A percentile compares a stretch with the other conserved stretches of the same genome.
These are phyloP conservation scores for Penicillium malachiteum DNA, from an alignment of 495 filamentous ascomycete genomes.

Conservation along the genomic window DNA sequence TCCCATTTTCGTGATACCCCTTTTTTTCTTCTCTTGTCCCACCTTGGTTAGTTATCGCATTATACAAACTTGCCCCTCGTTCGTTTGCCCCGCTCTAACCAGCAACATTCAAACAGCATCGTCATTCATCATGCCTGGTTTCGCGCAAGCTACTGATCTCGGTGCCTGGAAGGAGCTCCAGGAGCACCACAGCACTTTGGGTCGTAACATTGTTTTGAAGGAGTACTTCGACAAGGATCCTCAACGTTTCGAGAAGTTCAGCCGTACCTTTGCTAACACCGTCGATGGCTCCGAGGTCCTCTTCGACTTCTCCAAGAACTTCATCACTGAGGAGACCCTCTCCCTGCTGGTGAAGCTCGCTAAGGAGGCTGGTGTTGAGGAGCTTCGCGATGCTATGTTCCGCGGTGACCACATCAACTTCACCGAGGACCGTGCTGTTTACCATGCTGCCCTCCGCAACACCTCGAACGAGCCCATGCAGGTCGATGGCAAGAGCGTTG, in stretches of 20 bases:
- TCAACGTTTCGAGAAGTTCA: slow-evolving; percentile 85
- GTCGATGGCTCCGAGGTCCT: slow-evolving; percentile 79
- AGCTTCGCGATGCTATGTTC: slow-evolving; percentile 96
- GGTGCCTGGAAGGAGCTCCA: slow-evolving; percentile 84
- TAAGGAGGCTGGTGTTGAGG: slow-evolving; percentile 83
- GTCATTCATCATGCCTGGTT: slow-evolving; percentile 51
- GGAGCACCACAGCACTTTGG: slow-evolving; percentile 78
- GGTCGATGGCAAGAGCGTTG: slow-evolving; percentile 93
- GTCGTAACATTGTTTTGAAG: slow-evolving; percentile 87
- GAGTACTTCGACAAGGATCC: slow-evolving; percentile 89
- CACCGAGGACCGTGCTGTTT: slow-evolving; percentile 94
- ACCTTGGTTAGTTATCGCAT: slow-evolving; percentile 8
- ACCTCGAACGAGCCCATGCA: slow-evolving; percentile 79
- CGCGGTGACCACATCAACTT: slow-evolving; percentile 98
- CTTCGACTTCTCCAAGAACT: slow-evolving; percentile 99
- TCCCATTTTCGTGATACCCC: slow-evolving; percentile 11
- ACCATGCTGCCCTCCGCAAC: slow-evolving; percentile 92
- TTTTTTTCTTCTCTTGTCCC: slow-evolving; percentile 3
- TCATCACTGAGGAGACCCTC: slow-evolving; percentile 91
- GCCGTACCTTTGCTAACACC: slow-evolving; percentile 76
- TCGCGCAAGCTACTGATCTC: slow-evolving; percentile 77
- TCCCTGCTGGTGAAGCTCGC: slow-evolving; percentile 81
- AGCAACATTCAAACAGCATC: slow-evolving; percentile 12
- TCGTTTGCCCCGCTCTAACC: slow-evolving; percentile 39
- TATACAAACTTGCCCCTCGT: slow-evolving; percentile 3